Percentiles rank a stretch among this genome's conserved stretches.
phyloP scores from a whole-genome alignment of 768 basidiomycete genomes.

The Russula virescens region DNA sequence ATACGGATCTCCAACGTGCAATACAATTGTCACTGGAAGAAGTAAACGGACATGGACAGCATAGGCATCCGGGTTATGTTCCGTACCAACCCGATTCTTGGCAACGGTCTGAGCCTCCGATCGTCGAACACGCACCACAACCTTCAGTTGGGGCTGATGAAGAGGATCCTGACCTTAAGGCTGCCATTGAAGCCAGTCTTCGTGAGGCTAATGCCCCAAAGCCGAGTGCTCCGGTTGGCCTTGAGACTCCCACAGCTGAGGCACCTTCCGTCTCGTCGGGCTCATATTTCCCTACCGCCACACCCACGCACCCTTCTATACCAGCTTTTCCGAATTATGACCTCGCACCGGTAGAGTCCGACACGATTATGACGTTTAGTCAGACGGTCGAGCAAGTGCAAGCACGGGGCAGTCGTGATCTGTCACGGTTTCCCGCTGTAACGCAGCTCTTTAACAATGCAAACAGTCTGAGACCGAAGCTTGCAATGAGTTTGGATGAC shows the following conservation, averaged over 20 bases:
- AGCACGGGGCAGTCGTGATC: constrained; percentile 68
- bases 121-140: constrained; percentile 37
- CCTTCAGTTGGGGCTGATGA: constrained; percentile 41
- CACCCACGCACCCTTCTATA: constrained; percentile 36
- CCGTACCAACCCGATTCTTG: constrained; percentile 56
- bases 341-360: constrained; percentile 72
- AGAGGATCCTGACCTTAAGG: constrained; percentile 86
- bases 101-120: constrained; percentile 64
- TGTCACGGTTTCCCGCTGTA: constrained; percentile 78
- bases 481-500: constrained; percentile 81
- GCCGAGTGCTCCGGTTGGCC: constrained; percentile 68
- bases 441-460: constrained; percentile 83
- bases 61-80: constrained; percentile 57
- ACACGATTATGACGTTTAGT: constrained; percentile 84
- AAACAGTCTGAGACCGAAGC: constrained; percentile 67
- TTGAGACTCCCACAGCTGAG: constrained; percentile 48
- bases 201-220: constrained; percentile 75
- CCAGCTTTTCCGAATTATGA: constrained; percentile 72
- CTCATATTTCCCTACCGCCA: constrained; percentile 39
- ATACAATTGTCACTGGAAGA: constrained; percentile 90
- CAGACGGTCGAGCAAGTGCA: constrained; percentile 85
- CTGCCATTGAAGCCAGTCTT: constrained; percentile 93
- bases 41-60: constrained; percentile 42
- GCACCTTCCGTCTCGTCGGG: constrained; percentile 43
- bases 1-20: constrained; percentile 88